Percentiles rank a stretch among this genome's conserved stretches.
Conservation (phyloP, 108 stramenopile genomes). For the Skeletonema menzelii region DNA sequence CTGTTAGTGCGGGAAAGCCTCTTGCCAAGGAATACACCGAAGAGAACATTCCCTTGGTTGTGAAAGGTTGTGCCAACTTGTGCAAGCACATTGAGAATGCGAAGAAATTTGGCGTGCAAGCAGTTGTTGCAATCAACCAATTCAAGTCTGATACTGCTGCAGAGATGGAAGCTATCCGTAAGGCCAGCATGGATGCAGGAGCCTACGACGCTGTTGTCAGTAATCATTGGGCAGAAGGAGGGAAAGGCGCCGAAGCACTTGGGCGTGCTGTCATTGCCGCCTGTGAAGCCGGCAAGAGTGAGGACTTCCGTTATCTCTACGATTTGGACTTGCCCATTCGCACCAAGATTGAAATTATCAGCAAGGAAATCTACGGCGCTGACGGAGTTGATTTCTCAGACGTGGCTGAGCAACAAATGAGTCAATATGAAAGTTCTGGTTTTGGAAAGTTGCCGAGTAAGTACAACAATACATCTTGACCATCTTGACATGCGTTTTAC, state of each 20-base stretch:
- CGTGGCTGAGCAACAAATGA: slow-evolving; percentile 89
- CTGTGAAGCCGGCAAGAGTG: slow-evolving; percentile 63
- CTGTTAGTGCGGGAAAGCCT: slow-evolving; percentile 90
- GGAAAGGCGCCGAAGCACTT: slow-evolving; percentile 93
- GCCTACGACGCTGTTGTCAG: slow-evolving; percentile 91
- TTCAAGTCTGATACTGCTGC: slow-evolving; percentile 92
- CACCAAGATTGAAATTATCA: slow-evolving; percentile 90
- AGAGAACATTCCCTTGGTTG: slow-evolving; percentile 80
- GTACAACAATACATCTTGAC: neutral
- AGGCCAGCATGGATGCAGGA: slow-evolving; percentile 87
- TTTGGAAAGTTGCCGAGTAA: slow-evolving; percentile 89
- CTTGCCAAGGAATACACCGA: slow-evolving; percentile 80
- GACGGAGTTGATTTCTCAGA: slow-evolving; percentile 93
- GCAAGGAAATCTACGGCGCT: slow-evolving; percentile 96
- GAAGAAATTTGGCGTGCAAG: slow-evolving; percentile 94
- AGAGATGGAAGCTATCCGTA: slow-evolving; percentile 90
- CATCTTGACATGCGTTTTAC: neutral
- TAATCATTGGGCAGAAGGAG: slow-evolving; percentile 97
- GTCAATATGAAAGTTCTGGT: slow-evolving; percentile 86
- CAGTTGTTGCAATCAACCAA: slow-evolving; percentile 94
- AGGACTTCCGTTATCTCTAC: slow-evolving; percentile 92
- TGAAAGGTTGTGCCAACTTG: slow-evolving; percentile 87
- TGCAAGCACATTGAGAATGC: slow-evolving; percentile 94
- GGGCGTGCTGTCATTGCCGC: slow-evolving; percentile 88
- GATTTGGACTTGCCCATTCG: slow-evolving; percentile 79